Evolutionary conservation across 768 basidiomycete genomes (phyloP), one percentile per base, ranked within the genome.

Genomic region (Mycena amicta): DNA sequence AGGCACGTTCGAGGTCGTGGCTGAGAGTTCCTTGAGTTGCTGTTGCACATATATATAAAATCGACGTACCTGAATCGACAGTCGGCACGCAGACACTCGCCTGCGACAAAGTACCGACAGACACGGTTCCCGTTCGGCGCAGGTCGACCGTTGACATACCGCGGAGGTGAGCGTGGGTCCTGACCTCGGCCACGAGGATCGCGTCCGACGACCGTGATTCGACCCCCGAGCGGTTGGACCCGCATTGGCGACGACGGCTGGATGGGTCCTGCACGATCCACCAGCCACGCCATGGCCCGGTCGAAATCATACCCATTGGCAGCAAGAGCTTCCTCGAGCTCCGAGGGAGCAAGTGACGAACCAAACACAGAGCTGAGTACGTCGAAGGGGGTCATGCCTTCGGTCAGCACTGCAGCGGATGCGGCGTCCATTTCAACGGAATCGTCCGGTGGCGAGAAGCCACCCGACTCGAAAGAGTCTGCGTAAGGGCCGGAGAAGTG

Each of bases 361-460:
- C 92, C 93, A 70, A 99, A 99, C 37, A 99, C 92, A 41, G 92
- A 94, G 69, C 84, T 86, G 20, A 99, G 87, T 41, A 98, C 94
- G 66, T 99, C 97, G 66, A 99, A 90, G 1, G 97, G 97, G 1
- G 96, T 96, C 93, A 99, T 96, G 43, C 94, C 94, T 69, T 92
- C 90, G 0, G 89, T 90, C 51, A 93, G 81, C 73, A 84, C 77
- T 30, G 83, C 82, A 31, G 80, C 75, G 13, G 80, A 79, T 33
- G 88, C 83, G 5, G 77, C 75, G 55, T 84, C 83, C 56, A 74
- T 68, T 50, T 71, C 65, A 45, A 64, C 68, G 50, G 60, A 46
- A 52, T 72, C 66, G 4, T 70, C 60, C 3, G 67, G 66, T 16
- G 67, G 57, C 1, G 68, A 64, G 39, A 71, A 60, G 25, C 64